Conservation (phyloP, 306 rosid genomes). For the Albizia julibrissin region DNA sequence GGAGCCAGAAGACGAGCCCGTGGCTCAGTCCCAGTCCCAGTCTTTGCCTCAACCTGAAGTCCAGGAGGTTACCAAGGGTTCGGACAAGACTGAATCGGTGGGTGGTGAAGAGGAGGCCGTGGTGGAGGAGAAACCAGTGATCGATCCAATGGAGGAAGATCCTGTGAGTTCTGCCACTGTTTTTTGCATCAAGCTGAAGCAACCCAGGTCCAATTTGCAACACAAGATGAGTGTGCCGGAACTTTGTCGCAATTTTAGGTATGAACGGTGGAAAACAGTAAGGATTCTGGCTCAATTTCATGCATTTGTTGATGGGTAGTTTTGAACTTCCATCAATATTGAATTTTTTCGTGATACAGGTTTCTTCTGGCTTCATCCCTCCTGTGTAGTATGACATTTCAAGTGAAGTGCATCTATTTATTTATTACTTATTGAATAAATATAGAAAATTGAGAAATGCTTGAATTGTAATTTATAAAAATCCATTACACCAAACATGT, state of each 20-base stretch:
- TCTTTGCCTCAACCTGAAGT: conserved; percentile 29
- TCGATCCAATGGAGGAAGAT: conserved; percentile 78
- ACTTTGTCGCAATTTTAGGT: conserved; percentile 97
- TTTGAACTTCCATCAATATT: neutral
- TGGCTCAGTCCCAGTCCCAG: conserved; percentile 48
- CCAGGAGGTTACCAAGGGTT: conserved; percentile 41
- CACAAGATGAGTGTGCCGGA: conserved; percentile 90
- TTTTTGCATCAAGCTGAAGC: conserved; percentile 71
- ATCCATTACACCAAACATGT: neutral
- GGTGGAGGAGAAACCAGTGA: conserved; percentile 28
- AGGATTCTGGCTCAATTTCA: neutral
- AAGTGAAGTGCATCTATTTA: neutral
- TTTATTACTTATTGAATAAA: neutral
- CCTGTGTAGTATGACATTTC: neutral
- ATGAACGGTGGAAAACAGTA: neutral
- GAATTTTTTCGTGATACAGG: neutral
- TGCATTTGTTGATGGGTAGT: conserved; percentile 1
- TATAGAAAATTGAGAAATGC: neutral
- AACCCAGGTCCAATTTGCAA: conserved; percentile 71
- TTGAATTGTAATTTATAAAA: neutral
- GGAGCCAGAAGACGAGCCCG: conserved; percentile 63
- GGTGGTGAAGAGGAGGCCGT: conserved; percentile 45
- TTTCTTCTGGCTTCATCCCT: neutral
- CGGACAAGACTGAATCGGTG: conserved; percentile 48
- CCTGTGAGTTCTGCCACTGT: conserved; percentile 65